Evolutionary conservation across 179 eudicot species (phyloP).

Genomic region (Silene coronaria): DNA sequence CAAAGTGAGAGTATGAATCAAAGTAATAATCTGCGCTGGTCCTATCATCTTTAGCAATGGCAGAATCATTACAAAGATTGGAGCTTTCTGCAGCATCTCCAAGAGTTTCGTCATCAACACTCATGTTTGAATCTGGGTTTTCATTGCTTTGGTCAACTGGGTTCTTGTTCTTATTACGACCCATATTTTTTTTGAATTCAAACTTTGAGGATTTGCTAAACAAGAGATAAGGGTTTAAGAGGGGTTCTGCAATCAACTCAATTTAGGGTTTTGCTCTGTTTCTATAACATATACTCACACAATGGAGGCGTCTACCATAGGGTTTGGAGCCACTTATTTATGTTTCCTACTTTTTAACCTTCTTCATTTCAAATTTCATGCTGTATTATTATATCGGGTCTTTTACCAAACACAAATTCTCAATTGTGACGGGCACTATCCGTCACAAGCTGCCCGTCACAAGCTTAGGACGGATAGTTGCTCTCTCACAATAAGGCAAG

Average conservation of each 20-base stretch:
- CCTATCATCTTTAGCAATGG: conserved; percentile 41
- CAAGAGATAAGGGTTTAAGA: conserved; percentile 19
- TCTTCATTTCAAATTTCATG: no score
- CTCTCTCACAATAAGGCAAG: no score
- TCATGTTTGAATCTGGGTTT: conserved; percentile 30
- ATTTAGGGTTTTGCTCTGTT: conserved; percentile 23
- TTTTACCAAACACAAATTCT: no score
- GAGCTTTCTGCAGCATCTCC: conserved; percentile 43
- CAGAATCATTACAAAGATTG: conserved; percentile 48
- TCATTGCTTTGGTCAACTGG: conserved; percentile 10
- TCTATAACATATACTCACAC: no score
- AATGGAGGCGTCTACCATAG: no score
- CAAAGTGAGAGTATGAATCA: conserved; percentile 98
- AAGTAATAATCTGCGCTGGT: conserved; percentile 98
- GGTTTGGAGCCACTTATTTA: no score
- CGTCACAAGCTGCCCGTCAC: no score
- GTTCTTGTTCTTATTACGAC: conserved; percentile 31
- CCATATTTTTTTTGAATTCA: conserved; percentile 21
- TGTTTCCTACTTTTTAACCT: no score
- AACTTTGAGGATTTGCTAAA: background rate
- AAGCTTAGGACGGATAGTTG: no score
- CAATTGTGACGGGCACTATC: no score
- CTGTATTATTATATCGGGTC: no score
- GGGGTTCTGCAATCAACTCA: conserved; percentile 5
- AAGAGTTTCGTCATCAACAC: conserved; percentile 32